Evolutionary conservation across 768 basidiomycete genomes (phyloP), one percentile per base, ranked within the genome.

Genomic region (Phaeotremella skinneri): DNA sequence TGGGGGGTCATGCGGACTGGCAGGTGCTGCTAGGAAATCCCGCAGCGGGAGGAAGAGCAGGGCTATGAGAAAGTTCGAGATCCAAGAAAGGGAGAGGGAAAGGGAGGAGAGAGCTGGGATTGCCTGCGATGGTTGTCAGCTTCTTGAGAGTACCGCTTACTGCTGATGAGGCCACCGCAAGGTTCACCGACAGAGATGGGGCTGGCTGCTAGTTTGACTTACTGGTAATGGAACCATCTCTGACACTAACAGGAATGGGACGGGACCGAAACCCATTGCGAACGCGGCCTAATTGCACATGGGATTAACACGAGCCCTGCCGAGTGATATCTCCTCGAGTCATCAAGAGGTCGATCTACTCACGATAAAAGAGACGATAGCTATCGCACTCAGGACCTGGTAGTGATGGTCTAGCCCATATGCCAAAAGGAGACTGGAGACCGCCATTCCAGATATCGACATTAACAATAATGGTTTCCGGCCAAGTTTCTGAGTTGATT

Each of bases 221-320:
- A 87, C 90, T 67, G 87, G 82, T 50, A 82, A 76, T 1, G 91
- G 91, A 2, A 91, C 87, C 21, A 96, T 85, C 71, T 97, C 92
- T 16, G 91, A 85, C 30, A 94, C 85, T 76, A 97, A 86, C 37
- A 98, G 85, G 71, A 92, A 98, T 0, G 94, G 93, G 31, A 97
- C 79, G 1, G 94, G 92, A 0, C 94, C 94, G 17, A 97, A 81
- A 1, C 93, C 94, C 31, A 88, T 78, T 1, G 92, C 89, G 76
- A 93, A 97, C 0, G 89, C 88, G 77, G 89, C 91, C 56, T 67
- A n/a, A n/a, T n/a, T n/a, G n/a, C n/a, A n/a, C n/a, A n/a, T n/a
- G n/a, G 52, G 55, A 51, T 23, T 37, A 63, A 34, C 53, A 47
- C 14, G 45, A 17, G 13, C 43, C 2, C 11, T 29, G 25, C n/a